Percentiles rank a stretch among this genome's conserved stretches.
Conservation (phyloP, 257 asterid genomes). For the Primulina eburnea region DNA sequence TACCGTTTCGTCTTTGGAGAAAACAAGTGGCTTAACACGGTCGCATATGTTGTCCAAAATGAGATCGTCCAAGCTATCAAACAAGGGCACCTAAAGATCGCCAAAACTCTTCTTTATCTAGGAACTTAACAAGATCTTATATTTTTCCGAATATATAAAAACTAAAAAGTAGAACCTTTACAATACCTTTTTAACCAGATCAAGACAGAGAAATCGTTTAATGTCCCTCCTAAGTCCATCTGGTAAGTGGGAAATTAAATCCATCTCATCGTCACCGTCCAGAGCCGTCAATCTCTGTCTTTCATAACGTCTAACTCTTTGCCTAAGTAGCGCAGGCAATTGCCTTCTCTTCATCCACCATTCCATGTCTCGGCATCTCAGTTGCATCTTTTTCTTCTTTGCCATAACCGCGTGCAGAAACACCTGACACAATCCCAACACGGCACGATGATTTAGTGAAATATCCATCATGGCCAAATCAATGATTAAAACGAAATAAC, state of each 20-base stretch:
- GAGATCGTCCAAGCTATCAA: constrained; percentile 79
- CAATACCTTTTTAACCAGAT: constrained; percentile 68
- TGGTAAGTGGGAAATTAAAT: constrained; percentile 67
- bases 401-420: constrained; percentile 95
- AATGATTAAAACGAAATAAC: constrained; percentile 25
- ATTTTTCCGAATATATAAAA: not conserved
- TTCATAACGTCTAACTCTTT: constrained; percentile 77
- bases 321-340: constrained; percentile 68
- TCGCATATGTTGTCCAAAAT: constrained; percentile 95
- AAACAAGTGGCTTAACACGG: constrained; percentile 77
- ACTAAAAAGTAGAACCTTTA: not conserved
- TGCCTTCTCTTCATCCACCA: constrained; percentile 99
- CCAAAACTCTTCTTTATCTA: not conserved
- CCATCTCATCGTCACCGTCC: constrained; percentile 89
- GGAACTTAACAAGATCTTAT: not conserved
- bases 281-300: constrained; percentile 66
- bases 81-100: constrained; percentile 65
- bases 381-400: constrained; percentile 86
- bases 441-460: not conserved
- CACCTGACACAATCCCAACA: constrained; percentile 36
- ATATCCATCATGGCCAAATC: not conserved
- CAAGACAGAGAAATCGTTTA: constrained; percentile 83
- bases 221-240: constrained; percentile 93
- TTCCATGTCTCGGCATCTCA: constrained; percentile 88
- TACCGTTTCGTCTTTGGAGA: constrained; percentile 91